Evolutionary conservation across 208 protist species (phyloP).

Genomic region (Sergeia podlipaevii): DNA sequence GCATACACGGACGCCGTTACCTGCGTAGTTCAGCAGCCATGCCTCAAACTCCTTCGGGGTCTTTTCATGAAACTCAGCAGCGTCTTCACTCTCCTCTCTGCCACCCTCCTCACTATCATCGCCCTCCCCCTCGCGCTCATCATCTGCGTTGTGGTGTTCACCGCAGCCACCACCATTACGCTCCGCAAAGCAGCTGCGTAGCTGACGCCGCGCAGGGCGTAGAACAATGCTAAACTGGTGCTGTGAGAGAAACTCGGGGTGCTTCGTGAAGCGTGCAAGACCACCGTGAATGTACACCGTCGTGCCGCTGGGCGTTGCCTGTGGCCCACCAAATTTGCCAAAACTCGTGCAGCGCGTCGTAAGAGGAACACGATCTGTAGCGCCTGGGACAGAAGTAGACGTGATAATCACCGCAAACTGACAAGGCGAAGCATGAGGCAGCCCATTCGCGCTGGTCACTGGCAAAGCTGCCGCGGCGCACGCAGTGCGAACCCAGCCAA

Average conservation of each 20-base stretch:
- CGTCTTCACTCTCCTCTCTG: not conserved
- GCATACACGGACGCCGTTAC: constrained; percentile 56
- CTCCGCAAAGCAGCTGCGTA: not conserved
- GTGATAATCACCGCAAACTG: not conserved
- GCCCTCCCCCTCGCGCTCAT: constrained; percentile 2
- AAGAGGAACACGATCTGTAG: not conserved
- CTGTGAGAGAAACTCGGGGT: constrained; percentile 36
- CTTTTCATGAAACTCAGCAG: constrained; percentile 19
- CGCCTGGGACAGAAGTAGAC: not conserved
- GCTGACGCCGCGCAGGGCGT: constrained; percentile 15
- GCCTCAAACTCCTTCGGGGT: constrained; percentile 28
- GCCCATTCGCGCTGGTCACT: constrained; percentile 8
- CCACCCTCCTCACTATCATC: constrained; percentile 4
- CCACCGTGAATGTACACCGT: constrained; percentile 38
- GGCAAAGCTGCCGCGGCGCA: not conserved
- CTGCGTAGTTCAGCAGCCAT: constrained; percentile 68
- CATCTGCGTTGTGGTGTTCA: too few species aligned
- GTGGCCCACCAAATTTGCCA: constrained; percentile 35
- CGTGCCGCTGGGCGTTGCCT: constrained; percentile 12
- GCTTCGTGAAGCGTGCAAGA: constrained; percentile 27
- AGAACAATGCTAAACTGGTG: constrained; percentile 60
- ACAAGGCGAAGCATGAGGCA: constrained; percentile 14
- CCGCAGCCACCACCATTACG: too few species aligned
- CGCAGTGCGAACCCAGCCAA: constrained; percentile 28
- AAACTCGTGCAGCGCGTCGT: constrained; percentile 3